Evolutionary conservation across 2,329 filamentous ascomycete species (phyloP), one percentile per base, ranked within the genome.

Genomic region (Fusarium ambrosium): DNA sequence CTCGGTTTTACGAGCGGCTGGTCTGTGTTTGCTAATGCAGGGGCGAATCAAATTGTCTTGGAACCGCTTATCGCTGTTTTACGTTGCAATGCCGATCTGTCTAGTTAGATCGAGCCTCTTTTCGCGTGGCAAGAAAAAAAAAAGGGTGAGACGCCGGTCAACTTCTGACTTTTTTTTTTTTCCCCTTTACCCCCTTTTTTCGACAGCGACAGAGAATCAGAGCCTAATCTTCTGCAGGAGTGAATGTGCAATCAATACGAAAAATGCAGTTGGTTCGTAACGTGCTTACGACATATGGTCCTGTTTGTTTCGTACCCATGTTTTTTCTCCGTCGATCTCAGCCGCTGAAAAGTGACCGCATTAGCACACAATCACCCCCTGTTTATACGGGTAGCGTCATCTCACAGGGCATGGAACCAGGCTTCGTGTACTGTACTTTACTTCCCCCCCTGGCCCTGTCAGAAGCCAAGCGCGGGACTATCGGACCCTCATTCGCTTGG

Each of bases 11-110:
- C 10, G 27, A 53, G 48, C 48, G 16, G 48, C 48, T 53, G 48
- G 48, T 53, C 48, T 32, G 48, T 53, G 48, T 53, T 58, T 10
- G 34, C 53, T 58, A 58, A 58, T 58, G 53, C 53, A 58, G 53
- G 53, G 53, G 53, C 53, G 29, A 58, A 36, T 58, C 34, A 34
- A 37, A 58, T 37, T 34, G 29, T 56, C 14, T 56, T 36, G n/a
- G 27, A 36, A 32, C 53, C 29, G 53, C 29, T 36, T 56, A 58
- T 58, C 29, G 53, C 45, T 51, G 45, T 51, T 51, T 51, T 51
- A 51, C 16, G 45, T 51, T 51, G 45, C 45, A 51, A 29, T 51
- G 45, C 53, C 29, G 53, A 34, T 58, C 29, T 58, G 53, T 29
- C 27, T 43, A 43, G 41, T 22, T n/a, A 34, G 53, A 58, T 58